Conservation (phyloP, 164 flowering plant genomes). For the Dillenia suffruticosa region DNA sequence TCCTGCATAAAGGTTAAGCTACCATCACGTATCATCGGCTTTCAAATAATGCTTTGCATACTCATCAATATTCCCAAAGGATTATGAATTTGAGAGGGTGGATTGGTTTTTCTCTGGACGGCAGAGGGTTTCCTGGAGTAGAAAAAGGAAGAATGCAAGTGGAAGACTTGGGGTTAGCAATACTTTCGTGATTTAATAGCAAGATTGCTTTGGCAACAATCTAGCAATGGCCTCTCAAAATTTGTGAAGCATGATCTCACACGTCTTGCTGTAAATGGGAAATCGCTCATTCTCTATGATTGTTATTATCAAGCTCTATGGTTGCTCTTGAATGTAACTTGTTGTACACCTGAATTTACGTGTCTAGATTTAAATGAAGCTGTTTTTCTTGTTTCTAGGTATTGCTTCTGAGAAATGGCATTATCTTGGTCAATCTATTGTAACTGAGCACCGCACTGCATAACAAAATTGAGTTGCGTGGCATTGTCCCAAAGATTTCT, state of each 20-base stretch:
- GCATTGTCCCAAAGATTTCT: conserved; percentile 47
- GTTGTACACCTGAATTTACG: neutral
- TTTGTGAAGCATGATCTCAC: neutral
- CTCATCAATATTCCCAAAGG: neutral
- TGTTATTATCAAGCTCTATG: too few species aligned
- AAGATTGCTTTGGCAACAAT: neutral
- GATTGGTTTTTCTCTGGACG: conserved; percentile 1
- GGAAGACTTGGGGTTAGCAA: neutral
- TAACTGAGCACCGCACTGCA: too few species aligned
- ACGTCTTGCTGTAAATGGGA: neutral
- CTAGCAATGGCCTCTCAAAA: neutral
- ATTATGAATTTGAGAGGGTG: neutral
- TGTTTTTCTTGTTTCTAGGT: neutral
- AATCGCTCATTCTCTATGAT: too few species aligned
- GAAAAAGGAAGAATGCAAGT: neutral
- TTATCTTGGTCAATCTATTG: too few species aligned
- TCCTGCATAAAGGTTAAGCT: neutral
- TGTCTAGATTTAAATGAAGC: neutral
- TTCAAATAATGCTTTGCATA: neutral
- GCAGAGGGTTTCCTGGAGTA: neutral
- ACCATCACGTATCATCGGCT: neutral
- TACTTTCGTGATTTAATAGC: neutral
- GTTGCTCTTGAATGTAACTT: neutral
- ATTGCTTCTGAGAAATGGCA: too few species aligned
- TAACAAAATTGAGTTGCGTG: neutral